Evolutionary conservation across 2,329 filamentous ascomycete genomes (phyloP).

Genomic region (Emydomyces testavorans): DNA sequence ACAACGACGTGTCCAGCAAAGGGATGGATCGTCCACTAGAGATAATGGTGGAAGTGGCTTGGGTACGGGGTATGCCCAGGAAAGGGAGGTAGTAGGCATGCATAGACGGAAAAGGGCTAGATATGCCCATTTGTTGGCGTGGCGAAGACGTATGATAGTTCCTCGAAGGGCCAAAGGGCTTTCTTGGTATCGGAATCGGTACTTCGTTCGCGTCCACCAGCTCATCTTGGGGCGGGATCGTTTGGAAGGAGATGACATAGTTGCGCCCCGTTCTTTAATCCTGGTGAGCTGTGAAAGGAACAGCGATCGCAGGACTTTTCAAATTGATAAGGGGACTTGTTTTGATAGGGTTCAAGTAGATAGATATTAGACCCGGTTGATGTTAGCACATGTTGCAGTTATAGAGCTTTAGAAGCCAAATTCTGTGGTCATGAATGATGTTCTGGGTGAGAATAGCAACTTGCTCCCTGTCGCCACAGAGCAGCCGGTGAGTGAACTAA

Average conservation of each 20-base stretch:
- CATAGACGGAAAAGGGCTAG: constrained; percentile 17
- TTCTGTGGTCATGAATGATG: no score
- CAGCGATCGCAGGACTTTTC: no score
- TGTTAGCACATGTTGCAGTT: no score
- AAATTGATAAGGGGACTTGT: no score
- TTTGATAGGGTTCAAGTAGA: no score
- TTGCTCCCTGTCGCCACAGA: no score
- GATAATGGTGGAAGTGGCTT: constrained; percentile 5
- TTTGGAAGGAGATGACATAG: neutral
- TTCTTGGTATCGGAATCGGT: constrained; percentile 4
- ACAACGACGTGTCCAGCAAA: constrained; percentile 11
- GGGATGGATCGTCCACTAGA: constrained; percentile 11
- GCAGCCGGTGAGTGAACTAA: no score
- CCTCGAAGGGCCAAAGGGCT: constrained; percentile 15
- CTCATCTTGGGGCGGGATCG: constrained; percentile 10
- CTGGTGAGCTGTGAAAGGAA: no score
- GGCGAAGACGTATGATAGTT: constrained; percentile 15
- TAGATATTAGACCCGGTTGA: no score
- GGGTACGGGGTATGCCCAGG: constrained; percentile 14
- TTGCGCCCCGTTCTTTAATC: no score
- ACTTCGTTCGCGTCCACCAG: constrained; percentile 15
- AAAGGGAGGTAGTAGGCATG: constrained; percentile 10
- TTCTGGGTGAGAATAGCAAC: no score
- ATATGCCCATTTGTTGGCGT: constrained; percentile 15
- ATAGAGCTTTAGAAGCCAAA: no score